Evolutionary conservation across 2,329 filamentous ascomycete species (phyloP).

Genomic region (Sporothrix variecibatus): DNA sequence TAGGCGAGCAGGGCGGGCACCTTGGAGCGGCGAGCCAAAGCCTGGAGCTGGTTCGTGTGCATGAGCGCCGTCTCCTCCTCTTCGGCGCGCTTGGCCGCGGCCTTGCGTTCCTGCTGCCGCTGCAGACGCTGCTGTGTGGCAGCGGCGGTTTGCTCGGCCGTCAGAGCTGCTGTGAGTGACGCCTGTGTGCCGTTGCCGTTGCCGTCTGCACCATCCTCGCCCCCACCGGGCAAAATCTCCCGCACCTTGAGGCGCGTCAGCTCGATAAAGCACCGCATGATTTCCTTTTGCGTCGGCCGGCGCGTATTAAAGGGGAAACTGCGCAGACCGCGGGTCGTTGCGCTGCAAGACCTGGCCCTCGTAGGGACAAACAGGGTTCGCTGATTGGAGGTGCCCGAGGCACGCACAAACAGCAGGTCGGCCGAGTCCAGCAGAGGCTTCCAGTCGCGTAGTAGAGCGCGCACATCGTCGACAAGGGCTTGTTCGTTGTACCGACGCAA

Average conservation of each 20-base stretch:
- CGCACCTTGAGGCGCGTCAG: slow-evolving; percentile 86
- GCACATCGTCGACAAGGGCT: slow-evolving; percentile 84
- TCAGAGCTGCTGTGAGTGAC: slow-evolving; percentile 30
- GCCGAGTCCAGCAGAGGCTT: slow-evolving; percentile 80
- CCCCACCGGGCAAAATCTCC: slow-evolving; percentile 66
- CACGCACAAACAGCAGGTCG: slow-evolving; percentile 84
- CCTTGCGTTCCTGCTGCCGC: slow-evolving; percentile 38
- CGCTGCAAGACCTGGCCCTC: slow-evolving; percentile 80
- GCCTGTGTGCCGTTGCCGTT: slow-evolving; percentile 39
- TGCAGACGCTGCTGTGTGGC: slow-evolving; percentile 38
- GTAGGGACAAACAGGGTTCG: slow-evolving; percentile 85
- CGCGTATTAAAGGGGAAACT: slow-evolving; percentile 93
- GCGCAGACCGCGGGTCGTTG: slow-evolving; percentile 79
- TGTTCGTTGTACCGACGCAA: slow-evolving; percentile 93
- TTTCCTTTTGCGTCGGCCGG: slow-evolving; percentile 86
- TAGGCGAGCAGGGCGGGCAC: slow-evolving; percentile 85
- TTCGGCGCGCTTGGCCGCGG: slow-evolving; percentile 69
- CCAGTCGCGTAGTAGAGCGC: slow-evolving; percentile 80
- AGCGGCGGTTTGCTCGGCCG: slow-evolving; percentile 41
- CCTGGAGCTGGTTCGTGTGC: slow-evolving; percentile 87
- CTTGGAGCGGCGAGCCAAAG: slow-evolving; percentile 85
- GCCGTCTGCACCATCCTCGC: slow-evolving; percentile 33
- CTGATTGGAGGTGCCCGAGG: slow-evolving; percentile 82
- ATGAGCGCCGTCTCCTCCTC: slow-evolving; percentile 80
- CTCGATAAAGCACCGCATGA: slow-evolving; percentile 93